Percentiles rank a stretch among this genome's conserved stretches.
phyloP scores from a whole-genome alignment of 371 early-diverging fungal genomes.

The Rhizopus delemar region DNA sequence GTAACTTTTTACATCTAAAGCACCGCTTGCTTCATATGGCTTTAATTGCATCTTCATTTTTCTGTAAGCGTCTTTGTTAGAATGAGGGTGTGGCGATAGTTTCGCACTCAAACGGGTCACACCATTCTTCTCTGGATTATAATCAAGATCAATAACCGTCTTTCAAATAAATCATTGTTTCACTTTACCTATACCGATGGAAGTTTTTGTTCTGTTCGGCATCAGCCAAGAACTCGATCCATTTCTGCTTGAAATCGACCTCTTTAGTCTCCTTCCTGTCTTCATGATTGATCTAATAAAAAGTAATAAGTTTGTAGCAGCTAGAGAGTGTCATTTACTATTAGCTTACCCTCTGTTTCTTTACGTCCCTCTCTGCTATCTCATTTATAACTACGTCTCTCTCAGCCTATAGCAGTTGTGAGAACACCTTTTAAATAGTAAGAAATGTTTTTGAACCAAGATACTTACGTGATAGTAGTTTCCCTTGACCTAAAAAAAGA shows the following conservation, averaged over 20 bases:
- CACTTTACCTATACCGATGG: slow-evolving; percentile 17
- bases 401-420: too few species aligned
- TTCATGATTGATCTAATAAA: slow-evolving; percentile 15
- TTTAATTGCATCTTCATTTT: slow-evolving; percentile 11
- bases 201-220: slow-evolving; percentile 19
- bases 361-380: slow-evolving; percentile 14
- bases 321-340: slow-evolving; percentile 18
- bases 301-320: slow-evolving; percentile 19
- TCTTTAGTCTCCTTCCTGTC: slow-evolving; percentile 13
- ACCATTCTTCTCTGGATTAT: slow-evolving; percentile 20
- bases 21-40: slow-evolving; percentile 9
- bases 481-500: too few species aligned
- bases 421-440: too few species aligned
- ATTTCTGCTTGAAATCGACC: too few species aligned
- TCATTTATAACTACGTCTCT: slow-evolving; percentile 15
- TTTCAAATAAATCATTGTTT: slow-evolving; percentile 9
- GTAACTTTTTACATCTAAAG: slow-evolving; percentile 11
- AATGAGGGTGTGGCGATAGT: slow-evolving; percentile 13
- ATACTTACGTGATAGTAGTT: too few species aligned
- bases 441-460: too few species aligned
- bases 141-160: slow-evolving; percentile 13
- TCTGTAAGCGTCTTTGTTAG: slow-evolving; percentile 13
- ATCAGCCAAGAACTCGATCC: slow-evolving; percentile 19
- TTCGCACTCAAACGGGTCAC: slow-evolving; percentile 14
- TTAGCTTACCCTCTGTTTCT: slow-evolving; percentile 26